These are phyloP conservation scores for Lactifluus subvellereus DNA, from an alignment of 768 basidiomycete species.

Conservation along the genomic window DNA sequence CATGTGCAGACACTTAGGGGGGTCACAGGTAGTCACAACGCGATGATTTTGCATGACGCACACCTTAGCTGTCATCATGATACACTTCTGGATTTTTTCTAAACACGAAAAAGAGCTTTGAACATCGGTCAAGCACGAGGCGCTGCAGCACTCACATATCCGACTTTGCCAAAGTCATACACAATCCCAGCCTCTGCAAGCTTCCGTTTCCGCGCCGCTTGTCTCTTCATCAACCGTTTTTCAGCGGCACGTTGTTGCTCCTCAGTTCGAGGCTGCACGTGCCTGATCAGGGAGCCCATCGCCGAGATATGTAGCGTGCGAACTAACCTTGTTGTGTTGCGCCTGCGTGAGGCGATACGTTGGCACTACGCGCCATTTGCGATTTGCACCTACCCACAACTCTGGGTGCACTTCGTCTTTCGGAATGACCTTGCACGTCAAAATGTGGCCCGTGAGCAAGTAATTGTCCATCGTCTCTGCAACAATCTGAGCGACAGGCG, in stretches of 20 bases:
- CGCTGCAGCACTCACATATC: constrained; percentile 59
- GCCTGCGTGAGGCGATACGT: constrained; percentile 60
- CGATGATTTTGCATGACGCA: too few species aligned
- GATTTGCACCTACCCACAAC: constrained; percentile 95
- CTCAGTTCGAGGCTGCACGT: constrained; percentile 60
- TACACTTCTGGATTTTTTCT: constrained; percentile 34
- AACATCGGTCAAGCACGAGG: not conserved
- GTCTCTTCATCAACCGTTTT: constrained; percentile 66
- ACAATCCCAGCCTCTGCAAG: constrained; percentile 76
- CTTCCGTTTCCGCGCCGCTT: constrained; percentile 71
- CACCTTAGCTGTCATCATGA: constrained; percentile 6
- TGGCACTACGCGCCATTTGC: constrained; percentile 81
- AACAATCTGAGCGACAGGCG: constrained; percentile 87
- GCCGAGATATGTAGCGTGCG: not conserved
- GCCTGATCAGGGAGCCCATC: not conserved
- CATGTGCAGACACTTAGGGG: too few species aligned
- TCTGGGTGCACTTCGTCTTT: constrained; percentile 88
- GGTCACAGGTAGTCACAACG: too few species aligned
- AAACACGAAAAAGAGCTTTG: constrained; percentile 22
- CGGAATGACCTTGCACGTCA: constrained; percentile 86
- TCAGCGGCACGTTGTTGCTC: constrained; percentile 60
- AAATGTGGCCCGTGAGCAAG: constrained; percentile 87
- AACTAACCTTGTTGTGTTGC: constrained; percentile 74
- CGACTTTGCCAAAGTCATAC: constrained; percentile 76
- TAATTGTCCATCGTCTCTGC: constrained; percentile 99